Conservation (phyloP, 2,329 filamentous ascomycete species). For the Colletotrichum cuscutae region DNA sequence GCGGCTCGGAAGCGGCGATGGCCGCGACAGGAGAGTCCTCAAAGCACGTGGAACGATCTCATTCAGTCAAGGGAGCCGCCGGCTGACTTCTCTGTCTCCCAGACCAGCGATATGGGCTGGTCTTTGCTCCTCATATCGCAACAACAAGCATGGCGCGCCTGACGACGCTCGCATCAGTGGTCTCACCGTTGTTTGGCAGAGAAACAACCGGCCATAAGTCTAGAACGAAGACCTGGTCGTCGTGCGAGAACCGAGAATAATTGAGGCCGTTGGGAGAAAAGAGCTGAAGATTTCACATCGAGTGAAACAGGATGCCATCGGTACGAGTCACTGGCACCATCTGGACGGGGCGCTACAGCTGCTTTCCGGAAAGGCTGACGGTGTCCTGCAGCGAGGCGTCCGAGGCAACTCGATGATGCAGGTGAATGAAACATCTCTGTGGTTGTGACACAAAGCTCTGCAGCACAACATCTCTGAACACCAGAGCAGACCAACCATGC, state of each 20-base stretch:
- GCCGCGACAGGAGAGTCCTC: background rate
- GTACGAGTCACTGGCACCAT: slow-evolving; percentile 25
- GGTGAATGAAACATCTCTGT: slow-evolving; percentile 26
- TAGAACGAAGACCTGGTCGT: background rate
- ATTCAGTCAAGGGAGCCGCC: slow-evolving; percentile 2
- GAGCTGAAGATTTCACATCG: slow-evolving; percentile 29
- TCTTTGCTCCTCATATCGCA: background rate
- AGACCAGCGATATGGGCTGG: background rate
- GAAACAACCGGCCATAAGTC: slow-evolving; percentile 3
- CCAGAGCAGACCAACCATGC: slow-evolving; percentile 23
- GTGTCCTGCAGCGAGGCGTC: slow-evolving; percentile 25
- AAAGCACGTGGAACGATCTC: slow-evolving; percentile 24
- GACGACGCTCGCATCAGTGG: slow-evolving; percentile 6
- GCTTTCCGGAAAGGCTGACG: slow-evolving; percentile 32
- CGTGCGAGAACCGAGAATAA: background rate
- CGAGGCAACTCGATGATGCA: slow-evolving; percentile 34
- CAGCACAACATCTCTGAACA: slow-evolving; percentile 14
- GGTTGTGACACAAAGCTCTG: slow-evolving; percentile 30
- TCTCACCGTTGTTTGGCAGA: slow-evolving; percentile 26
- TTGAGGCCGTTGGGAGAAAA: background rate
- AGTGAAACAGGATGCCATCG: slow-evolving; percentile 30
- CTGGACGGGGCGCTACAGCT: slow-evolving; percentile 32
- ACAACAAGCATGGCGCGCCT: slow-evolving; percentile 3
- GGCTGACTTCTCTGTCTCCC: background rate
- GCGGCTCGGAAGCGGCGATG: slow-evolving; percentile 14